Evolutionary conservation across 768 basidiomycete genomes (phyloP), one percentile per base, ranked within the genome.

Genomic region (Cantharellus anzutake): DNA sequence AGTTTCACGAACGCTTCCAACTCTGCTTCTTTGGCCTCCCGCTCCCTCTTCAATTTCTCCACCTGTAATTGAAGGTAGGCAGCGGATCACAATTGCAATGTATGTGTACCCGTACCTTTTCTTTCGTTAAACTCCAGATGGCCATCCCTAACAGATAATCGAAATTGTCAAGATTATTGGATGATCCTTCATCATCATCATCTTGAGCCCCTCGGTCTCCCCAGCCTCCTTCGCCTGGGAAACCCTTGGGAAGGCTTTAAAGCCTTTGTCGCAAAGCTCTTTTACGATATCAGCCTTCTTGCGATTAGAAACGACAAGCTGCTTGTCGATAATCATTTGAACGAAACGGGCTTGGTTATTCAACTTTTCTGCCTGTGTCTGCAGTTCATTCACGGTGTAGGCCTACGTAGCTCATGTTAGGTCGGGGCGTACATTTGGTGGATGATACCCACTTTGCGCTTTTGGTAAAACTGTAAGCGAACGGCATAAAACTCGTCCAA

Each of bases 341-440:
- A 99, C 82, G 71, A 99, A 99, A 29, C 93, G 84, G 7, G 91
- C 94, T 68, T 99, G 96, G 69, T 98, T 98, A 59, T 81, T 82
- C 16, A 97, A 74, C 63, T 80, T 86, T 67, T 97, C 92, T 61
- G 87, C 82, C 44, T 81, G 79, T 50, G 71, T 73, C 65, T 91
- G 84, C 39, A 99, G 75, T 66, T 93, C 86, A 63, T 79, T 79
- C 5, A 90, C 86, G 58, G 93, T 77, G 70, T 77, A 77, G 68
- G 94, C 91, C 92, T 97, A 37, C 7, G 7, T 7, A 11, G 52
- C 7, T 14, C 38, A 11, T 1, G 52, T 11, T 37, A 55, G 35
- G 52, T 11, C 11, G 11, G 35, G 44, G 11, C 29, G 29, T 48
- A 1, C 44, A 48, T 11, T 11, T 48, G 29, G 44, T 29, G 40